A percentile compares a stretch with the other conserved stretches of the same genome.
phyloP scores from a whole-genome alignment of 2,329 filamentous ascomycete genomes.

The Blastomyces parvus region DNA sequence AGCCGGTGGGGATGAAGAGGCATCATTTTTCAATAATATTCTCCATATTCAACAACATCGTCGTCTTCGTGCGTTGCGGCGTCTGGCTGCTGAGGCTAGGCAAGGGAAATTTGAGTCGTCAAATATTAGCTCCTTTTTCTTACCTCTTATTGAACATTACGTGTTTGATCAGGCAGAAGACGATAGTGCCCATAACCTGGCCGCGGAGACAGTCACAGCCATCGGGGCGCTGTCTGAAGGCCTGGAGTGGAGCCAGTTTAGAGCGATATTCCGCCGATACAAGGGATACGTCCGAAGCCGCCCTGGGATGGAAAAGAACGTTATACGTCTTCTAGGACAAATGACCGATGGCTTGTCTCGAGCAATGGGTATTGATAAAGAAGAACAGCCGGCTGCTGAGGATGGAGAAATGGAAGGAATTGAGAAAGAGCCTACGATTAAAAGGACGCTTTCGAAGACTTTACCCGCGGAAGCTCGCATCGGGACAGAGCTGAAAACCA shows the following conservation, averaged over 20 bases:
- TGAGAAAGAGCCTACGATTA: conserved; percentile 24
- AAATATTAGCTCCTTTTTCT: conserved; percentile 76
- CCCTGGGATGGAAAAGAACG: conserved; percentile 73
- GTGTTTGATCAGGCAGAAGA: conserved; percentile 77
- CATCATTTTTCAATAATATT: conserved; percentile 86
- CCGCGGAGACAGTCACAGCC: conserved; percentile 74
- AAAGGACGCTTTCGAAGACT: conserved; percentile 48
- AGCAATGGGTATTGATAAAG: conserved; percentile 35
- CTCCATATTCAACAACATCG: conserved; percentile 81
- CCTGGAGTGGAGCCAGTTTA: conserved; percentile 84
- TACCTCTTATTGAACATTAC: conserved; percentile 89
- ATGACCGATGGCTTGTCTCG: conserved; percentile 66
- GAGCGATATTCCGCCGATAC: conserved; percentile 73
- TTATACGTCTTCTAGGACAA: conserved; percentile 70
- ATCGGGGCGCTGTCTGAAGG: conserved; percentile 65
- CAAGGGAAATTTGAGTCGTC: conserved; percentile 58
- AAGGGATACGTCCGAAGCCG: conserved; percentile 72
- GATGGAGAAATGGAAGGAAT: conserved; percentile 23
- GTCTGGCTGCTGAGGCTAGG: conserved; percentile 60
- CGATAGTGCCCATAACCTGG: conserved; percentile 66
- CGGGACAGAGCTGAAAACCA: conserved; percentile 59
- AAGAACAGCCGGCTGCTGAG: conserved; percentile 15
- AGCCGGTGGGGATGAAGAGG: conserved; percentile 62
- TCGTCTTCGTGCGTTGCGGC: conserved; percentile 71
- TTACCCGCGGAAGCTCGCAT: conserved; percentile 61